Evolutionary conservation across 2,329 filamentous ascomycete genomes (phyloP).

Genomic region (Hymenoscyphus scutula): DNA sequence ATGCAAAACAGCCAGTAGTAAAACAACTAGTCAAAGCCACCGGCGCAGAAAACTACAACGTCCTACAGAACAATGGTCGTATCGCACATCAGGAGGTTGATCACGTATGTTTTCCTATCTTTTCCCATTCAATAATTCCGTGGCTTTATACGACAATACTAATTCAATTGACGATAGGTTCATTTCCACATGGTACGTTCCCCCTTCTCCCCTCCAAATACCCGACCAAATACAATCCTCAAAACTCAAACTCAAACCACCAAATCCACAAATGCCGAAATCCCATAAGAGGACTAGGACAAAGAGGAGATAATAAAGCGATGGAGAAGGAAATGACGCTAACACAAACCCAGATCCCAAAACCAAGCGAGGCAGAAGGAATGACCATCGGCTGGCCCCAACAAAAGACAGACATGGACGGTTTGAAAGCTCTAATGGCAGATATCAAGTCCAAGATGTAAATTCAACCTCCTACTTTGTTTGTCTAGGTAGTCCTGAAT

Average conservation of each 20-base stretch:
- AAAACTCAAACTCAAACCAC: neutral
- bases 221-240: neutral
- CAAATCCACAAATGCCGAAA: neutral
- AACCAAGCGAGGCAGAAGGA: conserved; percentile 81
- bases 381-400: conserved; percentile 78
- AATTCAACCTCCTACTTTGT: too few relatives aligned
- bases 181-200: conserved; percentile 84
- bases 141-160: neutral
- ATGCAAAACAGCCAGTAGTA: conserved; percentile 61
- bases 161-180: conserved; percentile 50
- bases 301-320: too few relatives aligned
- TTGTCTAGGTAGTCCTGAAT: neutral
- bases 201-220: neutral
- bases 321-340: too few relatives aligned
- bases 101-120: conserved; percentile 61
- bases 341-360: conserved; percentile 68
- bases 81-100: conserved; percentile 90
- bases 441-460: conserved; percentile 90
- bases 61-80: conserved; percentile 92
- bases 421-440: conserved; percentile 74
- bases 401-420: conserved; percentile 73
- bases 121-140: neutral
- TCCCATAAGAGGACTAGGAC: too few relatives aligned
- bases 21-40: conserved; percentile 82
- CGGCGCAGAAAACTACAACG: conserved; percentile 80